Conservation (phyloP, 23 red algal species). For the Porphyridium purpureum region DNA sequence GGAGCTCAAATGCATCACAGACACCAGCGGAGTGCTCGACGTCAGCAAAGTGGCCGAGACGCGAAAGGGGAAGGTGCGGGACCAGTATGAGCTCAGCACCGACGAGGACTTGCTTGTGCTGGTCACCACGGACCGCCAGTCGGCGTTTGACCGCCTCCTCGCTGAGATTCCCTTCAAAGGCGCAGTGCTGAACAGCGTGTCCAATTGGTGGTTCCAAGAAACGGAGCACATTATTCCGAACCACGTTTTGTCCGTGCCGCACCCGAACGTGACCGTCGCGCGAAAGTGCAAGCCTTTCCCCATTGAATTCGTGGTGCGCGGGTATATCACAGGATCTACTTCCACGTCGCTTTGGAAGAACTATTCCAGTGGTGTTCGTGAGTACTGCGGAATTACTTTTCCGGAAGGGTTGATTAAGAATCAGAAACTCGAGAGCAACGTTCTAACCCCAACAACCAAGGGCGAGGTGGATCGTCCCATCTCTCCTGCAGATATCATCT, state of each 20-base stretch:
- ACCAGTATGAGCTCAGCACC: slow-evolving; percentile 62
- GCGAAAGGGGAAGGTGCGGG: slow-evolving; percentile 84
- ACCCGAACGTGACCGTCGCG: slow-evolving; percentile 79
- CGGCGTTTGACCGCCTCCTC: slow-evolving; percentile 93
- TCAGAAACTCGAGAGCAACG: slow-evolving; percentile 71
- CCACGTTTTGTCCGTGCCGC: slow-evolving; percentile 85
- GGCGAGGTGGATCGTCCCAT: slow-evolving; percentile 81
- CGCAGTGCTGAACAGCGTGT: slow-evolving; percentile 74
- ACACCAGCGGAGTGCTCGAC: too few species aligned
- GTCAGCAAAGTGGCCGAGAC: slow-evolving; percentile 1
- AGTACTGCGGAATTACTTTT: slow-evolving; percentile 88
- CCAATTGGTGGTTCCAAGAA: slow-evolving; percentile 79
- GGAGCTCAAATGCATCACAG: too few species aligned
- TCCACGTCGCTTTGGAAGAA: slow-evolving; percentile 93
- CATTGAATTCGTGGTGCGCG: slow-evolving; percentile 95
- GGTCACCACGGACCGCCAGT: slow-evolving; percentile 93
- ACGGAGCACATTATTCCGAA: slow-evolving; percentile 83
- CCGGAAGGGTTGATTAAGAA: slow-evolving; percentile 85
- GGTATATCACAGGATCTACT: slow-evolving; percentile 95
- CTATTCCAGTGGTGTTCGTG: slow-evolving; percentile 70
- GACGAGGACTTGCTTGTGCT: slow-evolving; percentile 40
- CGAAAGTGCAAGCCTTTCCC: slow-evolving; percentile 81
- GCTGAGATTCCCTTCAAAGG: slow-evolving; percentile 94
- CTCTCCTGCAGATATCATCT: slow-evolving; percentile 69
- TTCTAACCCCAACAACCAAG: slow-evolving; percentile 97